phyloP scores from a whole-genome alignment of 495 filamentous ascomycete species.

The Lichina pygmaea region DNA sequence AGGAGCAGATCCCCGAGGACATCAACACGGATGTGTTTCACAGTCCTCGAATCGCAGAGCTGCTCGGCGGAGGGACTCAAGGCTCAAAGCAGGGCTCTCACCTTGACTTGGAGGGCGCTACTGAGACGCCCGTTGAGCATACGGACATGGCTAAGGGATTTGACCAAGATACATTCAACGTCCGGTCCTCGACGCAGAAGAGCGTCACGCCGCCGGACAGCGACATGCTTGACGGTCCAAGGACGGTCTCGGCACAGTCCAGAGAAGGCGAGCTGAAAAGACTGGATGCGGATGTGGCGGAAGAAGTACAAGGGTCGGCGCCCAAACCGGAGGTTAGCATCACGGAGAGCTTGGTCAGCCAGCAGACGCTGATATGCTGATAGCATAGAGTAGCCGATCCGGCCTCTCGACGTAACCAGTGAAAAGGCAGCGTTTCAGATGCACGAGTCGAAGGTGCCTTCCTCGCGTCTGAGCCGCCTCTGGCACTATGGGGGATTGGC shows the following conservation, averaged over 20 bases:
- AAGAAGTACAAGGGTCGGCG: neutral
- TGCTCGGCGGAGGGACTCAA: constrained; percentile 14
- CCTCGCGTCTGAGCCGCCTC: constrained; percentile 57
- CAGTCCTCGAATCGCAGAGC: constrained; percentile 27
- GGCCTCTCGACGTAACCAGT: too few species aligned
- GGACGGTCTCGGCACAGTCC: neutral
- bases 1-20: constrained; percentile 24
- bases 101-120: constrained; percentile 8
- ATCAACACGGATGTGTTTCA: constrained; percentile 34
- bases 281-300: neutral
- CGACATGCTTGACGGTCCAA: neutral
- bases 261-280: neutral
- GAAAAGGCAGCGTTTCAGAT: constrained; percentile 29
- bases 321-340: neutral
- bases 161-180: constrained; percentile 18
- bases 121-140: constrained; percentile 10
- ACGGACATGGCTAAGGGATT: constrained; percentile 8
- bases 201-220: neutral
- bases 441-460: constrained; percentile 72
- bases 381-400: constrained; percentile 5
- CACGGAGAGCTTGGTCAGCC: neutral
- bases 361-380: constrained; percentile 16
- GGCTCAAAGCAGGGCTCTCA: neutral
- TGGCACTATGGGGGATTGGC: constrained; percentile 91
- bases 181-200: constrained; percentile 4